Percentiles rank a stretch among this genome's conserved stretches.
Evolutionary conservation across 306 rosid genomes (phyloP).

Genomic region (Cicer judaicum): DNA sequence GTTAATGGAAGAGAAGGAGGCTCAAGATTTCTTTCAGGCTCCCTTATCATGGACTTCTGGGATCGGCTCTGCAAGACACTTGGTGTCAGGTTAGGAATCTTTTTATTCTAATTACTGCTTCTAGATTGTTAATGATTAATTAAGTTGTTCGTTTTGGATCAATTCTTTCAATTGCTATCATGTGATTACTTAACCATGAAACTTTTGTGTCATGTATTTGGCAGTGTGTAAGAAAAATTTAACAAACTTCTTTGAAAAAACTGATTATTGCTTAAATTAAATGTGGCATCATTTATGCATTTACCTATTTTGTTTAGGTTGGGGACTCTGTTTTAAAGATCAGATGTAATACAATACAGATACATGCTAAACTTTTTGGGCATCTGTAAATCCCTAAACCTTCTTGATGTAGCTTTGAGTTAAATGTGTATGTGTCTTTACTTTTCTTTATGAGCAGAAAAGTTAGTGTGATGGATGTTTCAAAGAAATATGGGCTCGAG

Average conservation of each 20-base stretch:
- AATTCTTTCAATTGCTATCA: not conserved
- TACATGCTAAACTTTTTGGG: not conserved
- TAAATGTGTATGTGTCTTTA: constrained; percentile 31
- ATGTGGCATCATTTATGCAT: constrained; percentile 16
- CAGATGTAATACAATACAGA: too few species aligned
- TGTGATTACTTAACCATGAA: constrained; percentile 15
- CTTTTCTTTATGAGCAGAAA: constrained; percentile 56
- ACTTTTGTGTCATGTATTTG: not conserved
- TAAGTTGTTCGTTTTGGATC: not conserved
- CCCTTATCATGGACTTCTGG: constrained; percentile 91
- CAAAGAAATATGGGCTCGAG: constrained; percentile 88
- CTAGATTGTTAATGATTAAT: not conserved
- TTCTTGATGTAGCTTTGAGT: constrained; percentile 21
- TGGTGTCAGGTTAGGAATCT: constrained; percentile 70
- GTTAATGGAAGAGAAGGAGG: constrained; percentile 98
- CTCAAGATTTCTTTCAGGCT: constrained; percentile 78
- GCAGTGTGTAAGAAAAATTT: not conserved
- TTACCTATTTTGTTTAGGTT: constrained; percentile 31
- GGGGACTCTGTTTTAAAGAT: constrained; percentile 53
- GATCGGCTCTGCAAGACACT: constrained; percentile 84
- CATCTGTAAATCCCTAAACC: constrained; percentile 20
- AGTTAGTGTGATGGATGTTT: constrained; percentile 98
- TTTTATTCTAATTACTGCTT: not conserved
- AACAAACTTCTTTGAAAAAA: not conserved
- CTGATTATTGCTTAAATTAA: constrained; percentile 6